Evolutionary conservation across 768 basidiomycete species (phyloP).

Genomic region (Rhizopogon vinicolor): DNA sequence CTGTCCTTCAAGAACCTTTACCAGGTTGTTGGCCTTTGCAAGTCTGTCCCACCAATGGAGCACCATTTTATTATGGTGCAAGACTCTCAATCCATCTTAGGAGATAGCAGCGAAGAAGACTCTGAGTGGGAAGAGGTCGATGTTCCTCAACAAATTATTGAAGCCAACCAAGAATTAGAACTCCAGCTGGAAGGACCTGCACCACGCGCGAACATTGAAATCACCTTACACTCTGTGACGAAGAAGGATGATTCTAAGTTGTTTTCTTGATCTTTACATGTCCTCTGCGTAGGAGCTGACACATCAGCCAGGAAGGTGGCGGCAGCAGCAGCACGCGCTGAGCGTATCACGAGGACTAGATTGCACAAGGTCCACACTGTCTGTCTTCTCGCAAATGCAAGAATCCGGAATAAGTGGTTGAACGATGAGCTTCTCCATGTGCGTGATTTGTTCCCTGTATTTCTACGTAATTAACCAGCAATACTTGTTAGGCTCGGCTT

Average conservation of each 20-base stretch:
- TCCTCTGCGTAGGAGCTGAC: neutral
- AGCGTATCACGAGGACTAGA: constrained; percentile 70
- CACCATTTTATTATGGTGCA: constrained; percentile 6
- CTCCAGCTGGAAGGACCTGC: constrained; percentile 20
- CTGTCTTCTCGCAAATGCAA: constrained; percentile 69
- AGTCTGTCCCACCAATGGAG: neutral
- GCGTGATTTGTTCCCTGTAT: constrained; percentile 17
- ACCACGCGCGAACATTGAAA: constrained; percentile 57
- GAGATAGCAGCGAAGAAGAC: constrained; percentile 53
- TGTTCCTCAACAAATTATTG: constrained; percentile 31
- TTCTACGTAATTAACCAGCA: constrained; percentile 4
- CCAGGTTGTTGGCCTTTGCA: neutral
- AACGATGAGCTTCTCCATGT: constrained; percentile 85
- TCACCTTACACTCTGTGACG: constrained; percentile 53
- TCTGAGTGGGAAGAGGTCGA: constrained; percentile 80
- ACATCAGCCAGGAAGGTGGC: constrained; percentile 41
- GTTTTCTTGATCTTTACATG: neutral
- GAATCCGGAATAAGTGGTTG: constrained; percentile 75
- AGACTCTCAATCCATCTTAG: constrained; percentile 14
- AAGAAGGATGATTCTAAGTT: constrained; percentile 44
- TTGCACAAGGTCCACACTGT: constrained; percentile 90
- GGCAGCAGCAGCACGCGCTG: constrained; percentile 45
- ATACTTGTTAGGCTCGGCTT: constrained; percentile 65
- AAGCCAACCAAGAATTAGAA: constrained; percentile 16
- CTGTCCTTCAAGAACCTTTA: constrained; percentile 1